Base-by-base conservation (phyloP, 2,329 filamentous ascomycete species). In the Pseudodiploospora longispora region DNA sequence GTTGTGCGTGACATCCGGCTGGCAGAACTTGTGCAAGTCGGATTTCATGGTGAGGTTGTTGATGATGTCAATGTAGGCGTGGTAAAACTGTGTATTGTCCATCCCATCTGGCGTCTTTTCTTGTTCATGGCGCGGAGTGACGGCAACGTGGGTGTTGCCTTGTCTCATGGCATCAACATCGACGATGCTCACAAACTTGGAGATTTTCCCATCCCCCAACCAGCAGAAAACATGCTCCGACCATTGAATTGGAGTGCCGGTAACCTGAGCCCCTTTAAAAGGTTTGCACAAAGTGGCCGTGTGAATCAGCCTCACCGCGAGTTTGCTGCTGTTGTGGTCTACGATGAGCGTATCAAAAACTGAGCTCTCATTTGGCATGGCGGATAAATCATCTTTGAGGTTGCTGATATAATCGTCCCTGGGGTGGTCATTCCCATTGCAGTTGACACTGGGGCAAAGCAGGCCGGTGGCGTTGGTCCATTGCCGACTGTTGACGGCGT, bases 51-150 rank as follows among this genome's bases (percentile, higher is more conserved):
- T 56, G 28, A 51, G 53, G 19, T 44, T 48, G 45, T 65, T 64
- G 50, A 66, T 62, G 48, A 55, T 55, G 10, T 46, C 41, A 34
- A 65, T 54, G 48, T 66, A 65, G 2, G 43, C 48, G 6, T 48
- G 46, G 45, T 66, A 65, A n/a, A 41, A 49, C 10, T 10, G 9
- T 34, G 9, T 4, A 2, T 34, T 34, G 32, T 9, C 32, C 9
- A 12, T 9, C 12, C 12, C 9, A 9, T 12, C 32, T 34, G 32
- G 32, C 8, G 32, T 34, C 8, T 9, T 34, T 34, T 9, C 12
- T 12, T 34, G 32, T 9, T 12, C 8, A 3, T 12, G 9, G 12
- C 32, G 32, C 9, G 32, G 8, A 12, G 8, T 9, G 8, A 12
- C 32, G 32, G 2, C 32, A 9, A 34, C 32, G 8, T 34, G 8